Conservation (phyloP, 306 rosid genomes). For the Abrus pulchellus region DNA sequence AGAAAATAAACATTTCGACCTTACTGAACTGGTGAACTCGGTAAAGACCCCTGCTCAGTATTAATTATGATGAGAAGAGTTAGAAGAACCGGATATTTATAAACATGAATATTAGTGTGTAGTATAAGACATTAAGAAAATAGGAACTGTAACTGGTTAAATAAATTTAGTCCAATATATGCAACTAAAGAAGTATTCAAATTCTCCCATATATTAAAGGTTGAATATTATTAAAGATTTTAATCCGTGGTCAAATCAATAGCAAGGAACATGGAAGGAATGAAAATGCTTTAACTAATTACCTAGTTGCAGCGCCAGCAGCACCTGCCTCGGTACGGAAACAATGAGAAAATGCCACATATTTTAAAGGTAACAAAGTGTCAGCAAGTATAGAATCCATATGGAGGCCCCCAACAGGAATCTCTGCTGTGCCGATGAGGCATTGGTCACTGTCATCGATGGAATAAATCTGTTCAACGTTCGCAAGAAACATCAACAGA, state of each 20-base stretch:
- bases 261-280: constrained; percentile 25
- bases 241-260: constrained; percentile 30
- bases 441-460: constrained; percentile 91
- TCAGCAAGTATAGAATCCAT: constrained; percentile 93
- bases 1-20: constrained; percentile 89
- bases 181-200: constrained; percentile 3
- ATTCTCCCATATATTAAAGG: neutral
- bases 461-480: constrained; percentile 80
- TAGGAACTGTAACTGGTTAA: neutral
- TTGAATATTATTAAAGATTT: neutral
- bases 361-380: constrained; percentile 83
- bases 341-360: constrained; percentile 93
- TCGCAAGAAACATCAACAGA: constrained; percentile 49
- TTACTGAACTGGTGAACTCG: constrained; percentile 99
- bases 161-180: constrained; percentile 13
- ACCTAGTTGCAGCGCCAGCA: constrained; percentile 94
- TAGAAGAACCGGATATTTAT: constrained; percentile 17
- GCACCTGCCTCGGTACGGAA: constrained; percentile 99
- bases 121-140: neutral
- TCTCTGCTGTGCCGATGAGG: constrained; percentile 99
- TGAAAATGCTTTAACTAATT: constrained; percentile 24
- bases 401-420: constrained; percentile 97
- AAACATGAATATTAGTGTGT: constrained; percentile 11
- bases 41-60: constrained; percentile 87
- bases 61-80: constrained; percentile 32